phyloP scores from a whole-genome alignment of 1,284 basidiomycete genomes.

The Pyrrhoderma noxium region DNA sequence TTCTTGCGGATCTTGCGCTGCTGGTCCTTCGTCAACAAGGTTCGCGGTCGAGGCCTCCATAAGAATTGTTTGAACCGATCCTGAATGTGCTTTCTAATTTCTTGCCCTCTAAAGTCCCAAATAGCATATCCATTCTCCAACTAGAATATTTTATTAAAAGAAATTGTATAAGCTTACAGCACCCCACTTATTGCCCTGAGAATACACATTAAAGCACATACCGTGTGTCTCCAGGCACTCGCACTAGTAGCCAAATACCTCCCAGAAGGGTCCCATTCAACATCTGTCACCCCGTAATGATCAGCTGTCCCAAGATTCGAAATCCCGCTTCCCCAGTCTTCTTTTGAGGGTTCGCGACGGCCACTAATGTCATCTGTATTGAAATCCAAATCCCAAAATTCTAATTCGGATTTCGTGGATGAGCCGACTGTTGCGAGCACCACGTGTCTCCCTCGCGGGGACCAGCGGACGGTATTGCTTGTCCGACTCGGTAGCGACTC shows the following conservation, averaged over 20 bases:
- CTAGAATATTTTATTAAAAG: conserved; percentile 33
- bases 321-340: conserved; percentile 83
- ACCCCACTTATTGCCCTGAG: conserved; percentile 7
- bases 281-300: conserved; percentile 97
- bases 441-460: conserved; percentile 92
- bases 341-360: conserved; percentile 57
- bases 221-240: conserved; percentile 92
- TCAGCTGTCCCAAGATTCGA: conserved; percentile 86
- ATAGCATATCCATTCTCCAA: conserved; percentile 95
- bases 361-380: conserved; percentile 58
- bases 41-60: conserved; percentile 92
- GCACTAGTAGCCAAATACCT: conserved; percentile 92
- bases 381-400: conserved; percentile 99
- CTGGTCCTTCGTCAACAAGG: conserved; percentile 83
- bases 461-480: conserved; percentile 96
- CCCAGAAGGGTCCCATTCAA: conserved; percentile 98
- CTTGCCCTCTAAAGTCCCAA: conserved; percentile 97
- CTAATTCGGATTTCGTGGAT: conserved; percentile 92
- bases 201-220: conserved; percentile 34
- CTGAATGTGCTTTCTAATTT: conserved; percentile 81
- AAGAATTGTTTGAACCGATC: conserved; percentile 99
- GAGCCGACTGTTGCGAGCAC: conserved; percentile 95
- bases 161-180: background rate
- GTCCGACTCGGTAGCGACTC: conserved; percentile 81
- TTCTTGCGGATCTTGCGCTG: conserved; percentile 87